phyloP scores from a whole-genome alignment of 768 basidiomycete species.

The Tephrocybe rancida region DNA sequence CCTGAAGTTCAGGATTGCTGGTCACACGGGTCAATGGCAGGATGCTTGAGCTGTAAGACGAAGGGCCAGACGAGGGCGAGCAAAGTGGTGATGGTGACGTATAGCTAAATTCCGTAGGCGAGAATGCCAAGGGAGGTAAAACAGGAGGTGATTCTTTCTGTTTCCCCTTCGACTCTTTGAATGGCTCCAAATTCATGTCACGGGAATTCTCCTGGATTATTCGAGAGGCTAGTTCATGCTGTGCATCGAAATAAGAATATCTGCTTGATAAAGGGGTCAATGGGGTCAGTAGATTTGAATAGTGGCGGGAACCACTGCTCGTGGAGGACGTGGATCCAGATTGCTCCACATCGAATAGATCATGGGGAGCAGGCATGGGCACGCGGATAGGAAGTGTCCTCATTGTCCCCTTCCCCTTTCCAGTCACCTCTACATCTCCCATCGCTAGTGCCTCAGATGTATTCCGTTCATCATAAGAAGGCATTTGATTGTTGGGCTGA shows the following conservation, averaged over 20 bases:
- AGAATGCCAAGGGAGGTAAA: conserved; percentile 68
- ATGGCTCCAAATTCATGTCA: conserved; percentile 9
- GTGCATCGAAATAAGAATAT: conserved; percentile 6
- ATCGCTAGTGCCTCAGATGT: conserved; percentile 27
- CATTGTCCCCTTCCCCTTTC: conserved; percentile 60
- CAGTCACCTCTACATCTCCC: conserved; percentile 20
- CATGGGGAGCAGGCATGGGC: conserved; percentile 34
- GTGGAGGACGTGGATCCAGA: conserved; percentile 24
- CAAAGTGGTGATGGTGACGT: conserved; percentile 37
- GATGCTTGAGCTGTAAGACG: conserved; percentile 34
- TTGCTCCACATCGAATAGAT: conserved; percentile 40
- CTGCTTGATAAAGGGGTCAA: conserved; percentile 21
- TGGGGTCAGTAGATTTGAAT: conserved; percentile 26
- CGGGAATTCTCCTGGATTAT: conserved; percentile 11
- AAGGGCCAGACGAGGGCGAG: conserved; percentile 38
- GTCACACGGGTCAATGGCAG: conserved; percentile 9
- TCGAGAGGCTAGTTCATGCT: conserved; percentile 16
- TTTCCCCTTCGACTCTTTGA: conserved; percentile 47
- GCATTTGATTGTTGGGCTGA: conserved; percentile 18
- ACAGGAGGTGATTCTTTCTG: conserved; percentile 64
- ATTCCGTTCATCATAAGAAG: conserved; percentile 30
- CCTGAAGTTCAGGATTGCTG: conserved; percentile 9
- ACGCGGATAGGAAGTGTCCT: conserved; percentile 53
- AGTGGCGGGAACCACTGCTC: conserved; percentile 21
- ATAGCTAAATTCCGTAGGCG: conserved; percentile 53